These are phyloP conservation scores for Neocucurbitaria cava DNA, from an alignment of 2,329 filamentous ascomycete genomes.

Conservation along the genomic window DNA sequence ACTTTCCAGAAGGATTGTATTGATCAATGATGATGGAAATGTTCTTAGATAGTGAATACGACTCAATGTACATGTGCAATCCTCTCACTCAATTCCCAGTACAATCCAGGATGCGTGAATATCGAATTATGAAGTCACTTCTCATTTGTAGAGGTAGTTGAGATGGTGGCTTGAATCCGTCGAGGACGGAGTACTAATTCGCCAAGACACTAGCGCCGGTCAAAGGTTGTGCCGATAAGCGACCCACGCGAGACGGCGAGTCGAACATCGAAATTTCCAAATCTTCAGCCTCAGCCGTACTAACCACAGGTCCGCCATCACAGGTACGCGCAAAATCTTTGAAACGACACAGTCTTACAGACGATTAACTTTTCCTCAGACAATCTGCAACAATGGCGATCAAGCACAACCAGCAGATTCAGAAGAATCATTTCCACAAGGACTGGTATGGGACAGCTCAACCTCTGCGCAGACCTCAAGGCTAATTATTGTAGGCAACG, in stretches of 20 bases:
- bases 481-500: conserved; percentile 72
- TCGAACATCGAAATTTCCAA: conserved; percentile 19
- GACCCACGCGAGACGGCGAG: conserved; percentile 23
- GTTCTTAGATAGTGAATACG: conserved; percentile 10
- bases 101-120: background rate
- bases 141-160: too few relatives aligned
- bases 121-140: background rate
- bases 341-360: conserved; percentile 4
- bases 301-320: conserved; percentile 43
- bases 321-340: conserved; percentile 31
- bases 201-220: conserved; percentile 24
- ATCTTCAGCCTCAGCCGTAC: conserved; percentile 32
- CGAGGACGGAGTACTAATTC: background rate
- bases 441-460: conserved; percentile 64
- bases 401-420: conserved; percentile 99
- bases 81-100: background rate
- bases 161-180: too few relatives aligned
- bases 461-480: conserved; percentile 11
- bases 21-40: background rate
- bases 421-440: conserved; percentile 74
- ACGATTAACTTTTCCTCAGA: conserved; percentile 20
- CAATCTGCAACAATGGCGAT: conserved; percentile 70
- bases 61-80: conserved; percentile 16
- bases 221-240: conserved; percentile 23
- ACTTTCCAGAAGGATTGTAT: background rate